Conservation (phyloP, 2,329 filamentous ascomycete species). For the Penicillium verrucosum region DNA sequence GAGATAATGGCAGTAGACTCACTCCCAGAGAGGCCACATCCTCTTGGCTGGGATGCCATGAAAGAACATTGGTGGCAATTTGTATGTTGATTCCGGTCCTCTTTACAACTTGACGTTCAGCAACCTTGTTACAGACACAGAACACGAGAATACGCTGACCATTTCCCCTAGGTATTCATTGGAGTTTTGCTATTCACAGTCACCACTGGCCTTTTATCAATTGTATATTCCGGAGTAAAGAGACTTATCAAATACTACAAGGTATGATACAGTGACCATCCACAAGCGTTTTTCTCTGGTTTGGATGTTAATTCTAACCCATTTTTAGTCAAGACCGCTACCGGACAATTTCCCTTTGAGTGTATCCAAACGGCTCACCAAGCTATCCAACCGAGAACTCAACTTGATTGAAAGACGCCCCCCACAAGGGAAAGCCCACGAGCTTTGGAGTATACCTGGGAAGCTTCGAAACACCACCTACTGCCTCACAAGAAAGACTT, state of each 20-base stretch:
- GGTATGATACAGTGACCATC: slow-evolving; percentile 17
- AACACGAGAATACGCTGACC: slow-evolving; percentile 13
- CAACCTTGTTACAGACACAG: neutral
- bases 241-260: slow-evolving; percentile 28
- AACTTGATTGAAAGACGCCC: slow-evolving; percentile 16
- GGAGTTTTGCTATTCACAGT: slow-evolving; percentile 33
- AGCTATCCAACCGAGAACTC: slow-evolving; percentile 23
- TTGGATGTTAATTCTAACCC: neutral
- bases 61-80: slow-evolving; percentile 44
- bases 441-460: slow-evolving; percentile 47
- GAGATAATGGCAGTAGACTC: slow-evolving; percentile 26
- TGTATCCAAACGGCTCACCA: slow-evolving; percentile 23
- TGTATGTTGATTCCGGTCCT: slow-evolving; percentile 28
- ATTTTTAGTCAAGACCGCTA: slow-evolving; percentile 23
- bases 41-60: slow-evolving; percentile 38
- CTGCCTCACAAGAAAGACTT: slow-evolving; percentile 32
- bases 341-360: slow-evolving; percentile 25
- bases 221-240: slow-evolving; percentile 26
- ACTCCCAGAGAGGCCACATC: slow-evolving; percentile 21
- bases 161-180: slow-evolving; percentile 32
- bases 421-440: slow-evolving; percentile 25
- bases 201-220: slow-evolving; percentile 27
- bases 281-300: neutral
- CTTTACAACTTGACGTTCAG: slow-evolving; percentile 6
- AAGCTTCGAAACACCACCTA: slow-evolving; percentile 33